Percentiles rank a stretch among this genome's conserved stretches.
These are phyloP conservation scores for Trypanosoma vivax DNA, from an alignment of 208 protist species.

Conservation along the genomic window DNA sequence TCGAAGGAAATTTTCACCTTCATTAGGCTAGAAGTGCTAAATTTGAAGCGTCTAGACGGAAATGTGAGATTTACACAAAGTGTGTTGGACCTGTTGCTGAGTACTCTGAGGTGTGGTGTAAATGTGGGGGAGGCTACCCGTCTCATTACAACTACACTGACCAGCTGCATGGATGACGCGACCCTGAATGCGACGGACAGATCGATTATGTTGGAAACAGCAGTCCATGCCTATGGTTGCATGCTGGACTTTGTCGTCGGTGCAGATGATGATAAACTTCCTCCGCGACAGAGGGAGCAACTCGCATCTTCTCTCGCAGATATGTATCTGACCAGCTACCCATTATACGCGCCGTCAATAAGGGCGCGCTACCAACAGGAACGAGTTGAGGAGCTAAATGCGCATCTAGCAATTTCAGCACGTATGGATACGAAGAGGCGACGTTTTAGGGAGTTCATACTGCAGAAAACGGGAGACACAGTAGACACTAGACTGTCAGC, in stretches of 20 bases:
- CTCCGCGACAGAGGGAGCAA: conserved; percentile 24
- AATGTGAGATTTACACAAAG: conserved; percentile 23
- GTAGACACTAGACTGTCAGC: not conserved
- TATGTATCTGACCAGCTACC: conserved; percentile 38
- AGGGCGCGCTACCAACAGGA: conserved; percentile 20
- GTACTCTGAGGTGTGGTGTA: conserved; percentile 32
- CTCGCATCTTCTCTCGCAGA: conserved; percentile 33
- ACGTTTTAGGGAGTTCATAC: conserved; percentile 55
- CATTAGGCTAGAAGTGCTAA: conserved; percentile 37
- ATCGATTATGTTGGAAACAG: conserved; percentile 24
- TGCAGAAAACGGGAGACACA: not conserved
- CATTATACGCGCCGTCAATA: conserved; percentile 28
- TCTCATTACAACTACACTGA: conserved; percentile 31
- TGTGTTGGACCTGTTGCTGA: conserved; percentile 29
- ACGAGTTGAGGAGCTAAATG: conserved; percentile 44
- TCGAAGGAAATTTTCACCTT: conserved; percentile 59
- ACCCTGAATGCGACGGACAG: conserved; percentile 7
- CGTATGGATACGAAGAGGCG: conserved; percentile 33
- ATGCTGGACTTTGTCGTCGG: conserved; percentile 34
- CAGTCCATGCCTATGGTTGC: conserved; percentile 25
- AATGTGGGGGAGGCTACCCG: conserved; percentile 28
- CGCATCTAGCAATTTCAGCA: conserved; percentile 35
- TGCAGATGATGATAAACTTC: conserved; percentile 19
- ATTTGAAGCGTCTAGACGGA: conserved; percentile 26
- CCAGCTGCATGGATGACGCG: conserved; percentile 15